Base-by-base conservation (phyloP, 192 early-diverging fungal species). In the Umbelopsis isabellina region DNA sequence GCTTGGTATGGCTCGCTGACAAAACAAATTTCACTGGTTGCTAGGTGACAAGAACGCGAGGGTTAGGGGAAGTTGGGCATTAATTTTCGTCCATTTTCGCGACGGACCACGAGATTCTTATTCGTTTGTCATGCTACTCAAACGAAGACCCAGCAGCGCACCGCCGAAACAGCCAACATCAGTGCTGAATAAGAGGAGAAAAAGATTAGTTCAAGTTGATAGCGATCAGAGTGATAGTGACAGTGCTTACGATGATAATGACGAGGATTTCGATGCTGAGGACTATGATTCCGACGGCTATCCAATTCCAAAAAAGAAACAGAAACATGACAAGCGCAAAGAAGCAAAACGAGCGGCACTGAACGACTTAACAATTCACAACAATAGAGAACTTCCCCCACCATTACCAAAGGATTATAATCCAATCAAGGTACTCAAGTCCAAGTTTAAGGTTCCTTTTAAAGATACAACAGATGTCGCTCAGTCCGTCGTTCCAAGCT, bases 391-490 rank as follows among this genome's bases (percentile, higher is more conserved):
- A 67, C 66, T 67, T 51, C 55, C 55, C 18, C 55, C 30, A 13
- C 52, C 52, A 16, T 58, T 71, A 44, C 69, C 69, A 46, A 71
- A 71, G 20, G 69, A 71, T 44, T 71, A 71, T 55, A 71, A 71
- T 55, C 69, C 69, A 15, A 3, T 55, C 7, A 35, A 50, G 16
- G 41, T 71, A 16, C 37, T 71, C 9, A 71, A 50, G 0, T 46
- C 45, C 10, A 71, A 55, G 52, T 71, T 71, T 53, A 58, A 52
- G 49, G 69, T 58, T 2, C 69, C 69, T 44, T 55, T 71, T 37
- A 37, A 46, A 41, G 44, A 9, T 15, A 44, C 55, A 9, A 16
- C 69, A 10, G 18, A 37, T 55, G 41, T 58, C 35, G 49, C 50
- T 12, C 49, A 71, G n/a, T 71, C 69, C 4, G 11, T 53, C 18